Evolutionary conservation across 2,329 filamentous ascomycete species (phyloP).

Genomic region (Fusarium chuoi): DNA sequence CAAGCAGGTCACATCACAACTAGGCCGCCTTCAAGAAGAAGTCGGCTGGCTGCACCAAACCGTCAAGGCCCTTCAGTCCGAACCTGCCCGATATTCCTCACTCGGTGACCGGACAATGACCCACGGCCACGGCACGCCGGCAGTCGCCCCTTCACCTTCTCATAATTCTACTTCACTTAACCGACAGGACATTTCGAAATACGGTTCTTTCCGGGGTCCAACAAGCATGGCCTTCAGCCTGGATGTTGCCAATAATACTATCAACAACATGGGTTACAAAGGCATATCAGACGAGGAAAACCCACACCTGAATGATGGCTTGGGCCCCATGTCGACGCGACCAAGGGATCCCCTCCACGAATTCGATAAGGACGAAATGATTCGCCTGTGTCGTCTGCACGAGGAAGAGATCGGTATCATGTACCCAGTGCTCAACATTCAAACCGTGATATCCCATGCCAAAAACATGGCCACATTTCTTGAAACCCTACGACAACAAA

Average conservation of each 20-base stretch:
- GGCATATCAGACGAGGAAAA: constrained; percentile 73
- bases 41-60: constrained; percentile 80
- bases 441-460: constrained; percentile 75
- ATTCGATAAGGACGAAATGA: constrained; percentile 80
- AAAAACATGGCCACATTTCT: constrained; percentile 77
- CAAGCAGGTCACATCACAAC: constrained; percentile 79
- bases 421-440: constrained; percentile 87
- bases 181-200: constrained; percentile 60
- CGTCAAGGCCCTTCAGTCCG: constrained; percentile 73
- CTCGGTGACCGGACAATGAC: constrained; percentile 56
- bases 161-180: constrained; percentile 53
- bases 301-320: constrained; percentile 47
- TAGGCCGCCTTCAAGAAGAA: constrained; percentile 82
- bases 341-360: constrained; percentile 80
- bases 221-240: constrained; percentile 88
- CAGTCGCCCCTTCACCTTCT: constrained; percentile 56
- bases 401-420: constrained; percentile 93
- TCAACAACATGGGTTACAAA: constrained; percentile 90
- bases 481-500: constrained; percentile 59
- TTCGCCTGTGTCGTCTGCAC: constrained; percentile 81
- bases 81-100: constrained; percentile 57
- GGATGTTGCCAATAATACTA: constrained; percentile 85
- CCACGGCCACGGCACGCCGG: constrained; percentile 44
- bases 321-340: constrained; percentile 46
- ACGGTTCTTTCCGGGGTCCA: constrained; percentile 80